phyloP scores from a whole-genome alignment of 164 flowering plant genomes.

The Saururus chinensis region DNA sequence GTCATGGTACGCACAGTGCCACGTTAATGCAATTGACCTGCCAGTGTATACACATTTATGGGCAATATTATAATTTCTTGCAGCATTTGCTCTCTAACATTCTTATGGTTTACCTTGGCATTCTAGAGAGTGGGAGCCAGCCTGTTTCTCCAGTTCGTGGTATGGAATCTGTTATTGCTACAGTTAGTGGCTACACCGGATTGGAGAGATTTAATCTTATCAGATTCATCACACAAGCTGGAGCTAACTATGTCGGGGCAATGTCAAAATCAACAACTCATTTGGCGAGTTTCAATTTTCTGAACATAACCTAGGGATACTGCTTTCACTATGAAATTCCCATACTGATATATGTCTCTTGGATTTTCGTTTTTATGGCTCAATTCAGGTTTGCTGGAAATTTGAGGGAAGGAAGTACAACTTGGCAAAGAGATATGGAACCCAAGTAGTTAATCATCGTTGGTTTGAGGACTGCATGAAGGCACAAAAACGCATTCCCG shows the following conservation, averaged over 20 bases:
- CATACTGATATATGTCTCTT: neutral
- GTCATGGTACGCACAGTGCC: no score
- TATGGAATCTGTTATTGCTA: constrained; percentile 73
- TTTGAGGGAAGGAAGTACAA: constrained; percentile 69
- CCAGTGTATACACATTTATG: no score
- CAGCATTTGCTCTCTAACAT: no score
- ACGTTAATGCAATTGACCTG: no score
- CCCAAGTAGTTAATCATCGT: constrained; percentile 49
- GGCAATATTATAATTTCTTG: no score
- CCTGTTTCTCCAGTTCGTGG: constrained; percentile 16
- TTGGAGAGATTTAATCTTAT: constrained; percentile 73
- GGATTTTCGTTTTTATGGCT: neutral
- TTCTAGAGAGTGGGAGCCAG: constrained; percentile 5
- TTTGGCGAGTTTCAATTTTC: constrained; percentile 36
- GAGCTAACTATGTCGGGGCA: constrained; percentile 79
- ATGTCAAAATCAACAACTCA: constrained; percentile 65
- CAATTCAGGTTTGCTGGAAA: constrained; percentile 63
- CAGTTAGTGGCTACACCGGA: constrained; percentile 90
- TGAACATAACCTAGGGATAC: neutral
- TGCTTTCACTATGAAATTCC: neutral
- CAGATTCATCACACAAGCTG: constrained; percentile 61
- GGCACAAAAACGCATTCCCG: constrained; percentile 60
- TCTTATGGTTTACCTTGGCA: no score
- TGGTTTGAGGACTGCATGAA: constrained; percentile 88
- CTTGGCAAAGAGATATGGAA: constrained; percentile 51